phyloP scores from a whole-genome alignment of 2,329 filamentous ascomycete genomes.

The Colletotrichum magnum region DNA sequence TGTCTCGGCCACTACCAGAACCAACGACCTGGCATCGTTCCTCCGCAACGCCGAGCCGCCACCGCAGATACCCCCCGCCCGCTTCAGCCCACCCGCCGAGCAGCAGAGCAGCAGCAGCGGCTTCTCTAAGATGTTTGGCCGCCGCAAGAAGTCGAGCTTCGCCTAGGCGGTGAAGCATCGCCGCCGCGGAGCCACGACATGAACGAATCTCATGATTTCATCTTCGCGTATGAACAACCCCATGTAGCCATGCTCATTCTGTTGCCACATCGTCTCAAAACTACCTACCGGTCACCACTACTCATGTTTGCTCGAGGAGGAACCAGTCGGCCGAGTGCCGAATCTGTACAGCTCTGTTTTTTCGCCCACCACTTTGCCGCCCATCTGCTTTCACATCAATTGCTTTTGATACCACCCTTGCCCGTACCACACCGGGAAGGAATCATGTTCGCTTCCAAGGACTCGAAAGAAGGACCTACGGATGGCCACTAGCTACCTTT shows the following conservation, averaged over 20 bases:
- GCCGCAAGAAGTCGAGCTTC: slow-evolving; percentile 62
- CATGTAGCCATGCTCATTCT: slow-evolving; percentile 16
- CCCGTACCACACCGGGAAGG: slow-evolving; percentile 20
- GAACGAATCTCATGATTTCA: slow-evolving; percentile 36
- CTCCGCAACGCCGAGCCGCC: slow-evolving; percentile 78
- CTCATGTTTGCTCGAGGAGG: slow-evolving; percentile 9
- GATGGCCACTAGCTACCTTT: slow-evolving; percentile 5
- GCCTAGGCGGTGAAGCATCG: slow-evolving; percentile 44
- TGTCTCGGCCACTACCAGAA: slow-evolving; percentile 60
- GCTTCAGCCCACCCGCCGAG: slow-evolving; percentile 43
- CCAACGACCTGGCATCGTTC: slow-evolving; percentile 80
- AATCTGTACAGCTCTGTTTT: slow-evolving; percentile 1
- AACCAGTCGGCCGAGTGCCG: slow-evolving; percentile 9
- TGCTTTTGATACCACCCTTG: slow-evolving; percentile 37
- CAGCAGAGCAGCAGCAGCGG: slow-evolving; percentile 52
- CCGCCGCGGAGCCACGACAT: slow-evolving; percentile 33
- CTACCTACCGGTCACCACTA: not conserved
- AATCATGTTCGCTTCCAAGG: slow-evolving; percentile 35
- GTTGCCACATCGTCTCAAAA: slow-evolving; percentile 9
- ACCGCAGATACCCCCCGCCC: slow-evolving; percentile 49
- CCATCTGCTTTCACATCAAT: slow-evolving; percentile 19
- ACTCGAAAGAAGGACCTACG: slow-evolving; percentile 3
- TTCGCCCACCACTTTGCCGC: slow-evolving; percentile 3
- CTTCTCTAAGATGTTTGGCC: slow-evolving; percentile 64
- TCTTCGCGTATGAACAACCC: slow-evolving; percentile 25